Evolutionary conservation across 805 yeast species (phyloP), one percentile per base, ranked within the genome.

Genomic region (Saccharomycopsis amapae): DNA sequence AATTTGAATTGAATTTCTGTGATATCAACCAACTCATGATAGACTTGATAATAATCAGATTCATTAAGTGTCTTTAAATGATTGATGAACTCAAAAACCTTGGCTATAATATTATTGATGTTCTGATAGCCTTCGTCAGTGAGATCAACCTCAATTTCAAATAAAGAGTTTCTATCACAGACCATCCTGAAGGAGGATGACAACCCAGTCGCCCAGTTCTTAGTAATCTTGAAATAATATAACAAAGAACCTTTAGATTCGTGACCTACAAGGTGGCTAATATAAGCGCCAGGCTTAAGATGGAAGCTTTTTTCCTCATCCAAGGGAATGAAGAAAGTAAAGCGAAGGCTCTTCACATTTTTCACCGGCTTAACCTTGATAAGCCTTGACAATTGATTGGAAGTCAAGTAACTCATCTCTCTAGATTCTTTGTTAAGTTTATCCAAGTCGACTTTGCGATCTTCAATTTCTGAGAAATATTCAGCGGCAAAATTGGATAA

Each of bases 161-260:
- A 85, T 18, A 76, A 62, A 2, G 84, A 81, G 48, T 72, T 77
- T 2, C 83, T 93, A 38, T 77, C 69, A 22, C 88, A 79, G 6
- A 81, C 72, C 30, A 75, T 72, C 53, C 77, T 71, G 34, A 76
- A 72, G 6, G 96, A 96, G 28, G 88, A 78, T 31, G 87, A 76
- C 43, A 90, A 69, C 15, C 76, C 81, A 54, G 76, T 82, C 5
- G 90, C 95, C 87, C 89, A 85, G 12, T 89, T 84, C 52, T 73
- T 67, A 28, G 65, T 42, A 4, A 45, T 60, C 63, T 87, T 90
- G 53, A 90, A 73, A 53, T 71, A 73, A 46, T 79, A 75, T 30
- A 87, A 68, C 17, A 90, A 61, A 1, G 96, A 87, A 1, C 97
- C 97, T 40, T 80, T 72, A 40, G 93, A 85, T 65, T 90, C 98